Evolutionary conservation across 2,329 filamentous ascomycete genomes (phyloP).

Genomic region (Ceratocystis diversiconidia): DNA sequence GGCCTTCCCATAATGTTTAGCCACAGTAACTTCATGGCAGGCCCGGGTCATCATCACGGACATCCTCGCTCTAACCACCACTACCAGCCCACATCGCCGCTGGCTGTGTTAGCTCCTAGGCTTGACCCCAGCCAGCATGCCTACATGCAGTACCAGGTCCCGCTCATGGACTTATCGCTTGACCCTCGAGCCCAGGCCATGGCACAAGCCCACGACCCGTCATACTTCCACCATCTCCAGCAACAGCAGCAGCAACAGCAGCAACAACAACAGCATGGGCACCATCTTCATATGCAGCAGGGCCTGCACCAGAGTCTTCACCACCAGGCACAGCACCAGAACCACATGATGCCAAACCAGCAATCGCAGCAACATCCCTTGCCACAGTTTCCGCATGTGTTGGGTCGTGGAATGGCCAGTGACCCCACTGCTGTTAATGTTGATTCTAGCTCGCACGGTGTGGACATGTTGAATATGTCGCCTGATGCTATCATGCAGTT

Average conservation of each 20-base stretch:
- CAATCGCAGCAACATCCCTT: neutral
- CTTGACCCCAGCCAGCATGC: constrained; percentile 3
- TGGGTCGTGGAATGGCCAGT: neutral
- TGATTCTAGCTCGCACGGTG: neutral
- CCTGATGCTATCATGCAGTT: neutral
- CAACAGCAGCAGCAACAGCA: neutral
- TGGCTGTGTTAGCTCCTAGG: constrained; percentile 3
- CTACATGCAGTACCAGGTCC: neutral
- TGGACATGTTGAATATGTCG: neutral
- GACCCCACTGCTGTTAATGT: neutral
- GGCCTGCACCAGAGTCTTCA: neutral
- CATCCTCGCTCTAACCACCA: constrained; percentile 37
- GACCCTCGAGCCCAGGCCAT: constrained; percentile 2
- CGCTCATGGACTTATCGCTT: neutral
- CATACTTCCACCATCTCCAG: neutral
- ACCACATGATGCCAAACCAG: neutral
- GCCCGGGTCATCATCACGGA: constrained; percentile 20
- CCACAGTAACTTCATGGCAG: neutral
- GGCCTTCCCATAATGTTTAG: constrained; percentile 28
- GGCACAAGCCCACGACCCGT: neutral
- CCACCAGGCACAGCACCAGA: neutral
- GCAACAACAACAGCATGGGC: neutral
- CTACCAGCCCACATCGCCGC: constrained; percentile 10
- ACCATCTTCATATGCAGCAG: neutral
- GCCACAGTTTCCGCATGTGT: neutral